Evolutionary conservation across 164 flowering plant species (phyloP), one percentile per base, ranked within the genome.

Genomic region (Tetracentron sinense): DNA sequence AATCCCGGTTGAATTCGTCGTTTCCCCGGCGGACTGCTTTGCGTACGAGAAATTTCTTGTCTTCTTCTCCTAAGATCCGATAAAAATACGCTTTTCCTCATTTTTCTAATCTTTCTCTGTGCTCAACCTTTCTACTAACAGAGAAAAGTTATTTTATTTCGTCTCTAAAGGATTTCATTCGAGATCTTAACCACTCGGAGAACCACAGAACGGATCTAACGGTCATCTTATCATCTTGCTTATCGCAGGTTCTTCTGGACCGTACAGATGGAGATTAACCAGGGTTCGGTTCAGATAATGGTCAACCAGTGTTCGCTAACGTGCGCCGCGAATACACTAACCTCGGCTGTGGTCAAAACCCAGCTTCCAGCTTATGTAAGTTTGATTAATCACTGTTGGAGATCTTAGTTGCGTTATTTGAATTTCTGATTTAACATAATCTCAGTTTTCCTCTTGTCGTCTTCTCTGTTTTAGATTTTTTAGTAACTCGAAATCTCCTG

Each of bases 311-410:
- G 54, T 44, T 44, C 33, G 64, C 66, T 71, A 64, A 59, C 60
- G 27, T 78, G 75, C 77, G 81, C 78, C 63, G 72, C 61, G 31
- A 75, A 70, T 33, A 62, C 69, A 3, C 23, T 77, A 10, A 62
- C 75, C 0, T 68, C 75, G 7, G 70, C 76, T 58, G 35, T 73
- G 61, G 67, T 72, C 68, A 70, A 58, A 22, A 23, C 64, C 20
- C n/a, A n/a, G n/a, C n/a, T 33, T 33, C 44, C 74, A 62, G 29
- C 58, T 75, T 52, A 38, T 52, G 50, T 17, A 19, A n/a, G 62
- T 69, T 53, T 60, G 63, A 52, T 78, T 77, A n/a, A n/a, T n/a
- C n/a, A n/a, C n/a, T n/a, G n/a, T n/a, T n/a, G n/a, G 60, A 71
- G 71, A 31, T 23, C 31, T 33, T 33, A 38, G 15, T 38, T 3